Percentiles rank a stretch among this genome's conserved stretches.
These are phyloP conservation scores for Dipteronia sinensis DNA, from an alignment of 345 rosid species.

Conservation along the genomic window DNA sequence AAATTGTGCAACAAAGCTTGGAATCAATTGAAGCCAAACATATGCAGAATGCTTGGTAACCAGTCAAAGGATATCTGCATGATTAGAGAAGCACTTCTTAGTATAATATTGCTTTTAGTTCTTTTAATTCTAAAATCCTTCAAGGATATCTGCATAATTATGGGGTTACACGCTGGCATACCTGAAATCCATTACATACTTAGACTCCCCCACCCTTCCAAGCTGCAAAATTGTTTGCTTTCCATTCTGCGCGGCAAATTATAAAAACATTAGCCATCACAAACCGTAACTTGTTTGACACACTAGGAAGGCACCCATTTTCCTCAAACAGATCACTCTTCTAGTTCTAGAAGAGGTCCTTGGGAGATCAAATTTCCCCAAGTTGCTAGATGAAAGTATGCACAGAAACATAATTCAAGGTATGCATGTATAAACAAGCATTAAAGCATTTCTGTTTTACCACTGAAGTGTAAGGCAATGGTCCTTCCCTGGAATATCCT, in stretches of 20 bases:
- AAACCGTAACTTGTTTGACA: neutral
- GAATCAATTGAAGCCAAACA: constrained; percentile 92
- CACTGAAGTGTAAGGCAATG: neutral
- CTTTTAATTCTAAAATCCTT: too few relatives aligned
- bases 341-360: neutral
- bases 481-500: neutral
- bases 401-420: neutral
- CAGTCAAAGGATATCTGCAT: constrained; percentile 81
- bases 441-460: neutral
- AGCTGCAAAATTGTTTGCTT: constrained; percentile 85
- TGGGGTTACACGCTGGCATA: constrained; percentile 18
- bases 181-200: constrained; percentile 90
- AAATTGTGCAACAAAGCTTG: constrained; percentile 83
- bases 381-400: neutral
- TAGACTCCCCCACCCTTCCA: constrained; percentile 73
- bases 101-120: neutral
- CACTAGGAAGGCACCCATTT: neutral
- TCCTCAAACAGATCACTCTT: neutral
- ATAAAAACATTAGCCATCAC: neutral
- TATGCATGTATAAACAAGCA: neutral
- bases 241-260: constrained; percentile 48
- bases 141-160: too few relatives aligned
- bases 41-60: constrained; percentile 83
- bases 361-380: neutral
- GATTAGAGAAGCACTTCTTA: neutral